Percentiles rank a stretch among this genome's conserved stretches.
These are phyloP conservation scores for Daldinia caldariorum DNA, from an alignment of 495 filamentous ascomycete genomes.

Conservation along the genomic window DNA sequence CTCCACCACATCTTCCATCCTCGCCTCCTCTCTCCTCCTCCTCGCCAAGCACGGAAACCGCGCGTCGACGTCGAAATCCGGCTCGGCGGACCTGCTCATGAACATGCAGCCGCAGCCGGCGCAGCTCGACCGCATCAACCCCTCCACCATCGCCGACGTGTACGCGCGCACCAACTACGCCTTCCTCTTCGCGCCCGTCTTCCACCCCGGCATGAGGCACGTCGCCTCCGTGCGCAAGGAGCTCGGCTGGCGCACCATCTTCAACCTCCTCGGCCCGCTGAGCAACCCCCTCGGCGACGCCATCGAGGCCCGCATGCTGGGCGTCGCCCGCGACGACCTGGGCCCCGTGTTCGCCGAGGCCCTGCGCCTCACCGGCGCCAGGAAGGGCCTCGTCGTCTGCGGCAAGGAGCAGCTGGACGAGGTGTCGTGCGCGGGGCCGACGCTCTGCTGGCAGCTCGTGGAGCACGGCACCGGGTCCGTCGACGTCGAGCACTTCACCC, in stretches of 20 bases:
- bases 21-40: slow-evolving; percentile 82
- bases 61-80: slow-evolving; percentile 94
- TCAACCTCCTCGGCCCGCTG: slow-evolving; percentile 93
- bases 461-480: slow-evolving; percentile 63
- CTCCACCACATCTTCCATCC: slow-evolving; percentile 90
- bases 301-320: slow-evolving; percentile 89
- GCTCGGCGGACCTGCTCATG: slow-evolving; percentile 90
- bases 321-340: slow-evolving; percentile 85
- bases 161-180: slow-evolving; percentile 86
- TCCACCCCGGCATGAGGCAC: slow-evolving; percentile 92
- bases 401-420: slow-evolving; percentile 96
- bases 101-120: slow-evolving; percentile 74
- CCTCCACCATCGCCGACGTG: slow-evolving; percentile 71
- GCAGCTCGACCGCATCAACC: slow-evolving; percentile 74
- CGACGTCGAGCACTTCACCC: slow-evolving; percentile 74
- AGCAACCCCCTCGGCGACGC: slow-evolving; percentile 82
- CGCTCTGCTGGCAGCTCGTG: slow-evolving; percentile 85
- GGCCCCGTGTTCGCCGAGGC: slow-evolving; percentile 90
- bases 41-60: slow-evolving; percentile 95
- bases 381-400: slow-evolving; percentile 90
- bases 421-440: slow-evolving; percentile 85
- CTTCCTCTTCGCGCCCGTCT: slow-evolving; percentile 96
- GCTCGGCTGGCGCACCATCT: slow-evolving; percentile 92
- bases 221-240: slow-evolving; percentile 83
- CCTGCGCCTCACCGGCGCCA: slow-evolving; percentile 75